Base-by-base conservation (phyloP, 768 basidiomycete genomes). In the Rickenella mellea region DNA sequence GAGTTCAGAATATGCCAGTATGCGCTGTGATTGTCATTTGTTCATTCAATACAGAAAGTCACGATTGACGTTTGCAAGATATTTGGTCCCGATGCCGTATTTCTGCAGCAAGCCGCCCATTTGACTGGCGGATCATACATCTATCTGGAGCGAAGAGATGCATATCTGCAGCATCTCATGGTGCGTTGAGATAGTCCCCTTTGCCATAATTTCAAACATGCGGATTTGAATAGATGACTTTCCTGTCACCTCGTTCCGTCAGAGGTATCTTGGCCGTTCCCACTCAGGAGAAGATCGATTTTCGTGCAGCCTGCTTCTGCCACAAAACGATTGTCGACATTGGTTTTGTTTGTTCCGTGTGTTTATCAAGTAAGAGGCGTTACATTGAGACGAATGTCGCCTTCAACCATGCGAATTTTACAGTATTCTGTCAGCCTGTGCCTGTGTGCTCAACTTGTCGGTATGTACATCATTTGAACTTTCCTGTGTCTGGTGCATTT, bases 271-370 rank as follows among this genome's bases (percentile, higher is more conserved):
- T 98, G 27, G 78, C 84, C 0, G 79, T 88, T 17, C 94, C 94
- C 1, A 88, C 88, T 5, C 91, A 96, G 62, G 93, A 98, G 58
- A 84, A 79, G 55, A 83, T 98, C 45, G 96, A 98, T 60, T 94
- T 98, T 56, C 78, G 96, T 24, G 96, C 96, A 0, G 94, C 93
- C 6, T 98, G 94, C 58, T 98, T 99, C 68, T 99, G 96, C 65
- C 96, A 98, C 64, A 96, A 97, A 60, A 83, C 83, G 41, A 94
- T 96, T 37, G 78, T 98, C 29, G 94, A 98, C 57, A 76, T 98
- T 41, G 96, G 92, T 42, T 99, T 92, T 51, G 92, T 99, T 17
- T 99, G 96, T 59, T 94, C 91, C n/a, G 92, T 99, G 25, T 99
- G 96, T 59, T 64, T 99, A 24, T 94, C 91, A 21, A 98, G 93